Base-by-base conservation (phyloP, 371 early-diverging fungal genomes). In the Zopfochytrium polystomum region DNA sequence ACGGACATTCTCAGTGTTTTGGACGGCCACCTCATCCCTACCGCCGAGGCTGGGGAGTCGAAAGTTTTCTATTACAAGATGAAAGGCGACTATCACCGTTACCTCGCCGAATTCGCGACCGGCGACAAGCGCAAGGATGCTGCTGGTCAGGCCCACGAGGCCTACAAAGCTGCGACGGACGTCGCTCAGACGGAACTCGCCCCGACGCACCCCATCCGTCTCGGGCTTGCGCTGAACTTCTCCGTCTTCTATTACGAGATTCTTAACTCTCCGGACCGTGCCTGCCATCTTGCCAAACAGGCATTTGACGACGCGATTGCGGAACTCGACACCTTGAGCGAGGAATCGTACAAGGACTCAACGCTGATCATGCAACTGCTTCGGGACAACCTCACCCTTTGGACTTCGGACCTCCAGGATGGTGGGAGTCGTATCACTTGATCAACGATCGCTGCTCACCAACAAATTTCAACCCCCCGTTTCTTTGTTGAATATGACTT, bases 231-330 rank as follows among this genome's bases (percentile, higher is more conserved):
- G 59, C 85, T 99, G 70, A 99, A 99, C 91, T 99, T 96, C 84
- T 99, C 99, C 20, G 99, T 99, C 45, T 99, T 99, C 84, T 96
- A 96, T 88, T 99, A 98, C 79, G 99, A 99, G 84, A 99, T 99
- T 73, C 84, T 96, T 72, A 99, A 98, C 86, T 91, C 96, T 33
- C 93, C 96, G 55, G 97, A 96, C 78, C 89, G 92, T 71, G 99
- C 99, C 32, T 98, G 99, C 83, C 93, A 93, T 70, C 81, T 99
- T 58, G 99, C 99, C 77, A 97, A 96, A 82, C 90, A 91, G 74
- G 98, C 99, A 5, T 99, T 99, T 76, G 99, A 98, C 80, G 97
- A 98, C 67, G 99, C 99, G 69, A 99, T 99, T 79, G 95, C 98
- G 56, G 98, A 97, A 79, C 83, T 99, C 71, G 99, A 99, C 84